Percentiles rank a stretch among this genome's conserved stretches.
Conservation (phyloP, 208 protist genomes). For the Trypanosoma lewisi region DNA sequence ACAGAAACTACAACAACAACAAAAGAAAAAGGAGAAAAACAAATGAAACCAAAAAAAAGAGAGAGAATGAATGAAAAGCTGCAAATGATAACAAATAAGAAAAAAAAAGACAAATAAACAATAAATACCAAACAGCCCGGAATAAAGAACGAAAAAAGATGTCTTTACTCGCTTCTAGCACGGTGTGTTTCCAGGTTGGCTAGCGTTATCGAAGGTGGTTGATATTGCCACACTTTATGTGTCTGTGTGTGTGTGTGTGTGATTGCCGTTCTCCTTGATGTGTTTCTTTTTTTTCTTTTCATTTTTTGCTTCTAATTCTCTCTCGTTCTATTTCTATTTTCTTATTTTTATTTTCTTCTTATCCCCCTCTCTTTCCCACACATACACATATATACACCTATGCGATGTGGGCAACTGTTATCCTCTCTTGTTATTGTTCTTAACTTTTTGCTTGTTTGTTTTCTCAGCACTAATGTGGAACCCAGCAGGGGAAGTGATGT, state of each 20-base stretch:
- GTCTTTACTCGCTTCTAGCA: too few species aligned
- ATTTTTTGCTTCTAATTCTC: background rate
- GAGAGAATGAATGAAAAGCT: background rate
- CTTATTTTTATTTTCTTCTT: background rate
- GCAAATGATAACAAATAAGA: background rate
- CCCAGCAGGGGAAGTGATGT: background rate
- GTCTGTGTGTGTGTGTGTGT: background rate
- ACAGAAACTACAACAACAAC: too few species aligned
- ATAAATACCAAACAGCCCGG: background rate
- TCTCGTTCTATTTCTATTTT: background rate
- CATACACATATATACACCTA: background rate
- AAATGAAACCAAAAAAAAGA: background rate
- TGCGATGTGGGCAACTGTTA: too few species aligned
- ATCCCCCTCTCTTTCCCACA: background rate
- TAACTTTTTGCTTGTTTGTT: background rate
- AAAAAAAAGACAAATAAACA: constrained; percentile 4
- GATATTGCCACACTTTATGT: background rate
- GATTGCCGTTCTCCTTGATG: constrained; percentile 6
- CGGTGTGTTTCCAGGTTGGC: too few species aligned
- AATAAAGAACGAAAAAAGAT: too few species aligned
- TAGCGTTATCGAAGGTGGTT: too few species aligned
- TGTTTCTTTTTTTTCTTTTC: constrained; percentile 19
- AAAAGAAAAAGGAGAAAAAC: background rate
- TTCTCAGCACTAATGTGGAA: constrained; percentile 4
- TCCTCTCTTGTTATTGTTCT: too few species aligned